Base-by-base conservation (phyloP, 345 rosid species). In the Cochlearia excelsa region DNA sequence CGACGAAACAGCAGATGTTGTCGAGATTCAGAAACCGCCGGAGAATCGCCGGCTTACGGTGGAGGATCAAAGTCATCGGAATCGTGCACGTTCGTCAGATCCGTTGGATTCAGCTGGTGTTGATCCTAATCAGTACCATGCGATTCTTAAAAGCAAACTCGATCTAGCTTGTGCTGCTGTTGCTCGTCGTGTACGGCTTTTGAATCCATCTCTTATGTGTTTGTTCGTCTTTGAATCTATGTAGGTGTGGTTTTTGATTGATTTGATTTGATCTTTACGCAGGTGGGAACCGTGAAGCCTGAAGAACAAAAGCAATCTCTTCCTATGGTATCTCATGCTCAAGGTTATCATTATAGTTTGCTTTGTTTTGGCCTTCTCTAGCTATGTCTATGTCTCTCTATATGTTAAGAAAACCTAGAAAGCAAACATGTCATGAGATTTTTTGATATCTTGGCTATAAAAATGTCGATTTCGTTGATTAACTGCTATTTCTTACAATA, bases 121-220 rank as follows among this genome's bases (percentile, higher is more conserved):
- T 26, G 80, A 77, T 61, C 54, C 80, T 34, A 87, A 80, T 29
- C 82, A 78, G 55, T 69, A 75, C 67, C 85, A 49, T 9, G 86
- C 81, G 72, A 52, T 77, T 69, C 97, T 92, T 75, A 83, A 83
- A 66, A 77, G 65, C 71, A 78, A 80, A 69, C 95, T 88, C 47
- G 80, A 92, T 57, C 81, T 76, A 3, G 91, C 90, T 23, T 84
- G 98, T 43, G 93, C 95, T 57, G 96, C 89, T 48, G 88, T 74
- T 42, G 76, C 76, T 3, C 75, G 64, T 39, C 75, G 75, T 40
- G 75, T 71, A 71, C 51, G 66, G 45, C 65, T 51, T 33, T 61
- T 40, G 7, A 41, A 26, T 7, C 31, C 51, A 49, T 47, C 11
- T 54, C 42, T 54, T 35, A 1, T 6, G 1, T 6, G 16, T 50